phyloP scores from a whole-genome alignment of 306 rosid species.

The Vigna hirtella region DNA sequence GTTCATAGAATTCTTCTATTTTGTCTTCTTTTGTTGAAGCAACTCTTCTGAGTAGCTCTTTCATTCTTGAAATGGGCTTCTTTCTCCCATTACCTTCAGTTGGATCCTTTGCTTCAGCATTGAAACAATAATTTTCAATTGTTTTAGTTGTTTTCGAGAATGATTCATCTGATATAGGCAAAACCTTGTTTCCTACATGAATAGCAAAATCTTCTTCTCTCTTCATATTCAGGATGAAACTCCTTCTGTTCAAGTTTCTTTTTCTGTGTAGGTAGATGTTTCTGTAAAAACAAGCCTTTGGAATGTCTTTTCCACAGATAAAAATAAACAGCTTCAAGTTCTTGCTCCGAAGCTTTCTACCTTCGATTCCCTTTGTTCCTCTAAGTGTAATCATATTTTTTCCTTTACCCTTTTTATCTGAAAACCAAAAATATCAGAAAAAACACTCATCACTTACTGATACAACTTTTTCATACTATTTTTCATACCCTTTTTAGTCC shows the following conservation, averaged over 20 bases:
- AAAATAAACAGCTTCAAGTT: slow-evolving; percentile 52
- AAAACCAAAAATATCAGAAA: neutral
- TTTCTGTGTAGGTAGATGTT: slow-evolving; percentile 49
- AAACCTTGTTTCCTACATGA: slow-evolving; percentile 60
- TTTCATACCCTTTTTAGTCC: too few relatives aligned
- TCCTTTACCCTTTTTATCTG: slow-evolving; percentile 53
- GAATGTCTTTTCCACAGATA: slow-evolving; percentile 53
- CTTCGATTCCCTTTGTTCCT: slow-evolving; percentile 42
- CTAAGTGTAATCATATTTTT: slow-evolving; percentile 43
- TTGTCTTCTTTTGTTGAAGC: slow-evolving; percentile 66
- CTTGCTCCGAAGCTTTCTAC: slow-evolving; percentile 43
- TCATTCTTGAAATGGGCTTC: slow-evolving; percentile 69
- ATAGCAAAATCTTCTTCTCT: slow-evolving; percentile 58
- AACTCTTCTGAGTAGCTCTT: slow-evolving; percentile 74
- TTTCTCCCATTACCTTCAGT: slow-evolving; percentile 36
- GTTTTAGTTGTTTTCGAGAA: slow-evolving; percentile 27
- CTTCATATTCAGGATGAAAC: slow-evolving; percentile 59
- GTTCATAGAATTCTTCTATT: slow-evolving; percentile 54
- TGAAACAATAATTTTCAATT: slow-evolving; percentile 36
- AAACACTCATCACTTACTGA: neutral
- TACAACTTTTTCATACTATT: neutral
- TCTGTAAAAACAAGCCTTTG: slow-evolving; percentile 57
- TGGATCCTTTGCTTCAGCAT: slow-evolving; percentile 48
- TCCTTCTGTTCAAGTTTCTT: slow-evolving; percentile 39
- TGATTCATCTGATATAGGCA: slow-evolving; percentile 62